Conservation (phyloP, 306 rosid species). For the Prunus mira region DNA sequence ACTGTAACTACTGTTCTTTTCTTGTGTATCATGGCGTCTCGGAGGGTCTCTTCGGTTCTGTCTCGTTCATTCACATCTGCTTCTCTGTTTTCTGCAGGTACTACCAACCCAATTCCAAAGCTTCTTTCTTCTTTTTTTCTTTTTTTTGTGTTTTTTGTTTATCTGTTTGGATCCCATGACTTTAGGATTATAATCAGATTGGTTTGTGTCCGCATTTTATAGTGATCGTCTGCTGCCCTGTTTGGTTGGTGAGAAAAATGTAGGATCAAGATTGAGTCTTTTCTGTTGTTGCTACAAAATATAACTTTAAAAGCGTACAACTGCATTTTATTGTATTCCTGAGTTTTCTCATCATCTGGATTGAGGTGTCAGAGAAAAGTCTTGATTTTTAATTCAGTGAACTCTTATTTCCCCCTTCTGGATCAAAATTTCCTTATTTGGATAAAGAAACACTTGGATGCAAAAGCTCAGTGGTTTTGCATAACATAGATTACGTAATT, state of each 20-base stretch:
- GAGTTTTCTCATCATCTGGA: conserved; percentile 1
- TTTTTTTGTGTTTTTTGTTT: not conserved
- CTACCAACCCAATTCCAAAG: not conserved
- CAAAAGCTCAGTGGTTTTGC: not conserved
- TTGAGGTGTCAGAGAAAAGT: not conserved
- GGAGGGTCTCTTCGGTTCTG: conserved; percentile 41
- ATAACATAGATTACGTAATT: not conserved
- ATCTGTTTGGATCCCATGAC: not conserved
- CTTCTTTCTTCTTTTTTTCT: not conserved
- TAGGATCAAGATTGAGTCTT: not conserved
- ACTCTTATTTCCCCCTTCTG: not conserved
- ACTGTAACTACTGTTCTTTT: not conserved
- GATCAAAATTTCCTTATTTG: not conserved
- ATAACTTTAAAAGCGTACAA: not conserved
- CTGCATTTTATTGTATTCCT: not conserved
- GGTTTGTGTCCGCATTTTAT: not conserved
- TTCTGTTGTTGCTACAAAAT: not conserved
- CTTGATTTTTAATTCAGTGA: not conserved
- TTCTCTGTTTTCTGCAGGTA: conserved; percentile 53
- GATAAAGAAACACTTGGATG: not conserved
- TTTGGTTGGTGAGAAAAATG: conserved; percentile 7
- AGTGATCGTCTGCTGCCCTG: not conserved
- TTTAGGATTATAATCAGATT: not conserved
- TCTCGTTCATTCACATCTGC: conserved; percentile 53
- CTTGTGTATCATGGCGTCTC: conserved; percentile 46